A percentile compares a stretch with the other conserved stretches of the same genome.
Evolutionary conservation across 2,329 filamentous ascomycete species (phyloP).

Genomic region (Talaromyces rugulosus): DNA sequence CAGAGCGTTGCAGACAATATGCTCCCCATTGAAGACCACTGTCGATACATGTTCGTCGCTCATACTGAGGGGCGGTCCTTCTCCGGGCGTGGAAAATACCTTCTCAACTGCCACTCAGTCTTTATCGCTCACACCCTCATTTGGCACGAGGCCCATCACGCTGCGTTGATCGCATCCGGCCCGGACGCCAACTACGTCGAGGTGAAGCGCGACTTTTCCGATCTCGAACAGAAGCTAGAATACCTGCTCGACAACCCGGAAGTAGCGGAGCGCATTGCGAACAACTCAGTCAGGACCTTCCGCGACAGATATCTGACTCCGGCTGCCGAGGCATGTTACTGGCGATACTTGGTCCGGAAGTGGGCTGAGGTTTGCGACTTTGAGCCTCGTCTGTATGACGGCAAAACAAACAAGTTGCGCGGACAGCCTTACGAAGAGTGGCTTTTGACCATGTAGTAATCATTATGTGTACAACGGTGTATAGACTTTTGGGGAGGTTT

Average conservation of each 20-base stretch:
- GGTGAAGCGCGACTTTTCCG: conserved; percentile 52
- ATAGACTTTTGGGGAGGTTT: not conserved
- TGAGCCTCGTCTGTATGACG: conserved; percentile 33
- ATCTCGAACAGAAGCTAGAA: conserved; percentile 45
- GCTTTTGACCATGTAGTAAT: conserved; percentile 24
- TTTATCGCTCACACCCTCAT: conserved; percentile 46
- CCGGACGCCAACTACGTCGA: conserved; percentile 49
- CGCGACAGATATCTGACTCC: conserved; percentile 52
- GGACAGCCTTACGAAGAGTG: conserved; percentile 41
- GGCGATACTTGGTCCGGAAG: conserved; percentile 44
- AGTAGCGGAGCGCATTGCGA: conserved; percentile 47
- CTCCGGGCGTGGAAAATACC: conserved; percentile 52
- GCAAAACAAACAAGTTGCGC: conserved; percentile 27
- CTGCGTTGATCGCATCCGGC: conserved; percentile 41
- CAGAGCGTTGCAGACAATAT: conserved; percentile 39
- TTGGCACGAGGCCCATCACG: conserved; percentile 49
- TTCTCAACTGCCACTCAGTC: conserved; percentile 50
- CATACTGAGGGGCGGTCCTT: conserved; percentile 53
- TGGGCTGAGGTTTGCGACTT: conserved; percentile 39
- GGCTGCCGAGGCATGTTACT: conserved; percentile 54
- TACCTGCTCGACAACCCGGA: conserved; percentile 41
- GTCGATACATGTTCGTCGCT: conserved; percentile 51
- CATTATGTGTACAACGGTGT: not conserved
- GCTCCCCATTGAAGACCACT: conserved; percentile 50
- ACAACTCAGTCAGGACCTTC: conserved; percentile 46